These are phyloP conservation scores for Candida multigemmis DNA, from an alignment of 805 yeast species.

Conservation along the genomic window DNA sequence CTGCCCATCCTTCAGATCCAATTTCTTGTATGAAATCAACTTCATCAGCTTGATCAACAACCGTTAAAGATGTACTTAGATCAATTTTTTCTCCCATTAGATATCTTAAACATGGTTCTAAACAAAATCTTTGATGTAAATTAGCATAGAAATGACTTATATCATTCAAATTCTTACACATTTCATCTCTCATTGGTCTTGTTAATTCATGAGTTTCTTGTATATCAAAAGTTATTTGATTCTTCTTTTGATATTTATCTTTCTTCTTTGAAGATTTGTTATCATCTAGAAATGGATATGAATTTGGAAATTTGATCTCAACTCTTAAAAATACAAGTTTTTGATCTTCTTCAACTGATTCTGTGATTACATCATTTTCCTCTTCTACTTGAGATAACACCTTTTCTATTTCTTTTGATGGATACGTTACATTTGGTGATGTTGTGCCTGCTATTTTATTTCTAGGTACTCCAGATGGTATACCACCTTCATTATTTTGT, in stretches of 20 bases:
- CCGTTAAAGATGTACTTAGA: slow-evolving; percentile 23
- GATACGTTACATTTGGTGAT: too few species aligned
- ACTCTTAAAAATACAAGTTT: slow-evolving; percentile 57
- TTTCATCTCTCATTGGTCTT: slow-evolving; percentile 37
- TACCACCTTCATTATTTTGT: too few species aligned
- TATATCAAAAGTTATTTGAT: slow-evolving; percentile 39
- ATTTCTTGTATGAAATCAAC: slow-evolving; percentile 18
- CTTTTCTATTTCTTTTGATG: too few species aligned
- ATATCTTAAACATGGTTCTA: slow-evolving; percentile 71
- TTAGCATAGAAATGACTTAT: slow-evolving; percentile 51
- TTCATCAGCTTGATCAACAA: slow-evolving; percentile 15
- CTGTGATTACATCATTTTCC: slow-evolving; percentile 4
- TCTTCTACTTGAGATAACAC: slow-evolving; percentile 2
- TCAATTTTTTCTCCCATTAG: slow-evolving; percentile 73
- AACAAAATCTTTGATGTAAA: slow-evolving; percentile 50
- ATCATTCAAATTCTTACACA: slow-evolving; percentile 41
- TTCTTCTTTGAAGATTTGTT: slow-evolving; percentile 6
- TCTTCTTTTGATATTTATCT: slow-evolving; percentile 10
- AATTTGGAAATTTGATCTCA: slow-evolving; percentile 58
- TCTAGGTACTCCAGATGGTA: too few species aligned
- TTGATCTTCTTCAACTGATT: slow-evolving; percentile 14
- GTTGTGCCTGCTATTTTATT: too few species aligned
- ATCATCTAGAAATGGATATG: slow-evolving; percentile 62
- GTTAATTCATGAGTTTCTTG: slow-evolving; percentile 74
- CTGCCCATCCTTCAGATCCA: slow-evolving; percentile 36